Conservation (phyloP, 1,284 basidiomycete species). For the Pyrrhoderma lamaoense region DNA sequence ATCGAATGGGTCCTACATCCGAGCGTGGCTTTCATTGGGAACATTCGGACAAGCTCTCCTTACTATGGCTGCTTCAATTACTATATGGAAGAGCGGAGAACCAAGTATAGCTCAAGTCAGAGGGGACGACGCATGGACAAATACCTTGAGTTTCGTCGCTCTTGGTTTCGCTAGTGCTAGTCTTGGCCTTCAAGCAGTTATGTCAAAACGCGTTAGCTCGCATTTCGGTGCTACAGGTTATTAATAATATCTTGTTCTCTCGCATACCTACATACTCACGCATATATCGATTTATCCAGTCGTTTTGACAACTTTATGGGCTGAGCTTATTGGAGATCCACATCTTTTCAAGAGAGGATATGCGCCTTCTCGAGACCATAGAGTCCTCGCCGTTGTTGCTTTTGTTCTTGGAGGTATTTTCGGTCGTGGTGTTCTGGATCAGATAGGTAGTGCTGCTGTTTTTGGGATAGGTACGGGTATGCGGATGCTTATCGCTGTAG, state of each 20-base stretch:
- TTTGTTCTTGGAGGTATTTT: slow-evolving; percentile 72
- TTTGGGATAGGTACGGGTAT: slow-evolving; percentile 65
- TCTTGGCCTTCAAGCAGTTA: slow-evolving; percentile 73
- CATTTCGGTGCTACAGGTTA: slow-evolving; percentile 74
- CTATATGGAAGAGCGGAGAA: slow-evolving; percentile 58
- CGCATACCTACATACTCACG: slow-evolving; percentile 1
- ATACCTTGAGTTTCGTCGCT: slow-evolving; percentile 55
- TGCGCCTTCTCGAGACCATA: slow-evolving; percentile 64
- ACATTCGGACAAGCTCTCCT: slow-evolving; percentile 70
- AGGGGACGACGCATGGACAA: slow-evolving; percentile 62
- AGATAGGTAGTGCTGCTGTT: slow-evolving; percentile 54
- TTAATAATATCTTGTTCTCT: slow-evolving; percentile 20
- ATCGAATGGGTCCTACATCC: slow-evolving; percentile 63
- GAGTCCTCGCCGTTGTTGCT: slow-evolving; percentile 54
- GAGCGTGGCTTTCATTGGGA: slow-evolving; percentile 65
- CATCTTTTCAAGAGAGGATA: slow-evolving; percentile 51
- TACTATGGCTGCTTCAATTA: slow-evolving; percentile 63
- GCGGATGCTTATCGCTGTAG: slow-evolving; percentile 52
- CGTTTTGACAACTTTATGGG: slow-evolving; percentile 77
- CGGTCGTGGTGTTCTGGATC: slow-evolving; percentile 56
- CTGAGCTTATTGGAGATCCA: slow-evolving; percentile 77
- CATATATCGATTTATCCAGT: slow-evolving; percentile 29
- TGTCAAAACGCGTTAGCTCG: slow-evolving; percentile 72
- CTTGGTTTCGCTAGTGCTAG: slow-evolving; percentile 73
- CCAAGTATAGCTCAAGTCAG: slow-evolving; percentile 44